These are phyloP conservation scores for sorghum (Sorghum bicolor) DNA, from an alignment of 176 grass and related monocot genomes.

Conservation along the genomic window Sorghum_bicolor_NCBIv3 NC_012874.2:10570501-10571000, in stretches of 20 bases:
- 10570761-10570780: too few relatives aligned
- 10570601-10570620: not conserved
- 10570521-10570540: not conserved
- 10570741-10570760: too few relatives aligned
- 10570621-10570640: too few relatives aligned
- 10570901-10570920: not conserved
- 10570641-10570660: not conserved
- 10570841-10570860: not conserved
- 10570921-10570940: not conserved
- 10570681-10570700: too few relatives aligned
- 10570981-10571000: not conserved
- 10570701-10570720: too few relatives aligned
- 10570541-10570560: slow-evolving; percentile 28
- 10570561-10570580: slow-evolving; percentile 38
- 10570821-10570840: too few relatives aligned
- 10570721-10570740: too few relatives aligned
- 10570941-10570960: not conserved
- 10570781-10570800: too few relatives aligned
- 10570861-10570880: not conserved
- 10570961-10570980: not conserved
- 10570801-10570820: too few relatives aligned
- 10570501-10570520: slow-evolving; percentile 21
- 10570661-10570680: too few relatives aligned
- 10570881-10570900: not conserved
- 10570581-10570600: not conserved